Percentiles rank a stretch among this genome's conserved stretches.
phyloP scores from a whole-genome alignment of 169 alveolate species.

The Plasmodium inui region DNA sequence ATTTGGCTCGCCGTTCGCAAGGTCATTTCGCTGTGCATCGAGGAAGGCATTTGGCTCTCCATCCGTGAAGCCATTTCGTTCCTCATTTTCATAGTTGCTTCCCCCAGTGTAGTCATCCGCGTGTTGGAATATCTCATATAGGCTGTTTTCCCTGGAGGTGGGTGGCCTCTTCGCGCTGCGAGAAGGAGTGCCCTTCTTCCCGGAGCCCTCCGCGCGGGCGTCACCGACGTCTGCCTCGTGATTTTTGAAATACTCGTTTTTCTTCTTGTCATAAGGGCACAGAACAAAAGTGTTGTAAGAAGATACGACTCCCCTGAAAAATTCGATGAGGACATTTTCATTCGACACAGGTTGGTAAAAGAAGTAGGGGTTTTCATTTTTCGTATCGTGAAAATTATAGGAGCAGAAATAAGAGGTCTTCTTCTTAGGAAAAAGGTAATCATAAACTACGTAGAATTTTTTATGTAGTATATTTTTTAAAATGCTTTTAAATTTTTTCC shows the following conservation, averaged over 20 bases:
- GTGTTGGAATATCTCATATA: conserved; percentile 1
- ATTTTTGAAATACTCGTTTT: conserved; percentile 44
- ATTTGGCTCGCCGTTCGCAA: background rate
- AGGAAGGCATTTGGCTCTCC: background rate
- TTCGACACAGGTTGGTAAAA: conserved; percentile 68
- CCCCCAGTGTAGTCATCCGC: background rate
- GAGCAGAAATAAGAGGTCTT: conserved; percentile 73
- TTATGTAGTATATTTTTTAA: conserved; percentile 73
- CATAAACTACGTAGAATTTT: conserved; percentile 60
- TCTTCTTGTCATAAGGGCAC: conserved; percentile 52
- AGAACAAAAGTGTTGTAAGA: conserved; percentile 62
- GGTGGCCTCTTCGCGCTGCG: background rate
- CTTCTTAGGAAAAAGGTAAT: conserved; percentile 52
- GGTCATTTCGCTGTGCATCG: background rate
- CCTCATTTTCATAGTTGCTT: background rate
- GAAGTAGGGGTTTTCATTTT: conserved; percentile 72
- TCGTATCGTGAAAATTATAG: conserved; percentile 73
- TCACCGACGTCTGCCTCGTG: background rate
- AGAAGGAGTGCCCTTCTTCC: background rate
- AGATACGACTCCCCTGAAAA: conserved; percentile 63
- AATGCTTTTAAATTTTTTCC: conserved; percentile 46
- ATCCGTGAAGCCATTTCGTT: background rate
- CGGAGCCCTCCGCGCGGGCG: background rate
- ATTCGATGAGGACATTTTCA: conserved; percentile 48
- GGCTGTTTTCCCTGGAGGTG: background rate